Conservation (phyloP, 73 alveolate species). For the Paramecium sexaurelia region DNA sequence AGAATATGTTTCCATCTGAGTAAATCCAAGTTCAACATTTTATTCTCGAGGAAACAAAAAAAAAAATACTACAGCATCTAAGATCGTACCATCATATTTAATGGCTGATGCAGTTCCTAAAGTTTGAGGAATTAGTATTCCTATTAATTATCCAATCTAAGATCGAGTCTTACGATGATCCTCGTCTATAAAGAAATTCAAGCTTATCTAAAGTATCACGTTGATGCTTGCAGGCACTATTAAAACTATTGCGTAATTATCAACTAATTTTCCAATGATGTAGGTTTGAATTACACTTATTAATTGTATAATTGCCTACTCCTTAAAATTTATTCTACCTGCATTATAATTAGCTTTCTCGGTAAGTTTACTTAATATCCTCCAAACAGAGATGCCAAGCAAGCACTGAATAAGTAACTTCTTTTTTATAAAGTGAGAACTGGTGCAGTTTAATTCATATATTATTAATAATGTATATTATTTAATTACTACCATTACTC, state of each 20-base stretch:
- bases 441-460: constrained; percentile 53
- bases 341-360: background rate
- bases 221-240: constrained; percentile 40
- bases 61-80: constrained; percentile 16
- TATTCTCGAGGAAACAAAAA: constrained; percentile 45
- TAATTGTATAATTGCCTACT: background rate
- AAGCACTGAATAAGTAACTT: background rate
- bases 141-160: background rate
- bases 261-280: background rate
- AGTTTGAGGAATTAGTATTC: background rate
- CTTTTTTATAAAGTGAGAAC: background rate
- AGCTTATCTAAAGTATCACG: background rate
- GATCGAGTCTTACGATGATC: background rate
- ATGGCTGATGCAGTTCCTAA: constrained; percentile 5
- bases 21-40: constrained; percentile 16
- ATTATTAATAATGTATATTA: background rate
- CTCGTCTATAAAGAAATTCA: background rate
- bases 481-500: background rate
- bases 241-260: background rate
- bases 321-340: background rate
- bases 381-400: background rate
- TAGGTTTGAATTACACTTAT: background rate
- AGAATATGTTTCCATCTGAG: background rate
- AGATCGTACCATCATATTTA: background rate
- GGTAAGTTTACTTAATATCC: background rate